Evolutionary conservation across 177 flowering plant species (phyloP).

Genomic region (Telopea speciosissima): DNA sequence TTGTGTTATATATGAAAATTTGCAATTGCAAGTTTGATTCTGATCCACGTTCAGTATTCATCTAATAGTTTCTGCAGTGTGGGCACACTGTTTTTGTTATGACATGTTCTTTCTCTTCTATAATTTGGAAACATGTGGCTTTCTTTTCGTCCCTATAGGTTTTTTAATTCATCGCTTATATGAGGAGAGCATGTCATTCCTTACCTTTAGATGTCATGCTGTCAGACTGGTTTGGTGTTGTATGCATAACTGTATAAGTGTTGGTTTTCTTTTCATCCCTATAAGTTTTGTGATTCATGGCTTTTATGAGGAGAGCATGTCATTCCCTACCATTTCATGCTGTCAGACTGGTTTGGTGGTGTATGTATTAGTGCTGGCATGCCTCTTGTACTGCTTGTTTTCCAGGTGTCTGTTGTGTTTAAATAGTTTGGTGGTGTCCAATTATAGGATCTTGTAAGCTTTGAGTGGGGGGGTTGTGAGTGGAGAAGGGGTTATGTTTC

Average conservation of each 20-base stretch:
- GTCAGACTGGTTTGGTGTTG: neutral
- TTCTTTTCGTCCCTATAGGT: neutral
- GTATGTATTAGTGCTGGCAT: neutral
- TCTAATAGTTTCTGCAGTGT: neutral
- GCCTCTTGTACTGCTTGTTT: neutral
- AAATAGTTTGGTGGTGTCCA: neutral
- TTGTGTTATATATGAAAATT: neutral
- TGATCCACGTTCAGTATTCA: neutral
- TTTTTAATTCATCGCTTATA: neutral
- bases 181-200: neutral
- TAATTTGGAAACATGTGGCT: neutral
- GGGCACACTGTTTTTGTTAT: neutral
- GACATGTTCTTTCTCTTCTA: neutral
- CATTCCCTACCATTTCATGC: neutral
- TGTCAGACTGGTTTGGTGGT: neutral
- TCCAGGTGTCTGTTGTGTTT: neutral
- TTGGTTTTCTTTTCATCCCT: neutral
- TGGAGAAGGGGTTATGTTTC: neutral
- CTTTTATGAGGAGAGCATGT: neutral
- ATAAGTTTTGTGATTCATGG: neutral
- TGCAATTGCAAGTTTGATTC: neutral
- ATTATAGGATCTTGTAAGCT: neutral
- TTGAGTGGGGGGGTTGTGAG: too few species aligned
- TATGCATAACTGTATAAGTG: too few species aligned
- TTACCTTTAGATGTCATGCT: neutral